Percentiles rank a stretch among this genome's conserved stretches.
phyloP scores from a whole-genome alignment of 805 yeast species.

The Saccharomycopsis babjevae region DNA sequence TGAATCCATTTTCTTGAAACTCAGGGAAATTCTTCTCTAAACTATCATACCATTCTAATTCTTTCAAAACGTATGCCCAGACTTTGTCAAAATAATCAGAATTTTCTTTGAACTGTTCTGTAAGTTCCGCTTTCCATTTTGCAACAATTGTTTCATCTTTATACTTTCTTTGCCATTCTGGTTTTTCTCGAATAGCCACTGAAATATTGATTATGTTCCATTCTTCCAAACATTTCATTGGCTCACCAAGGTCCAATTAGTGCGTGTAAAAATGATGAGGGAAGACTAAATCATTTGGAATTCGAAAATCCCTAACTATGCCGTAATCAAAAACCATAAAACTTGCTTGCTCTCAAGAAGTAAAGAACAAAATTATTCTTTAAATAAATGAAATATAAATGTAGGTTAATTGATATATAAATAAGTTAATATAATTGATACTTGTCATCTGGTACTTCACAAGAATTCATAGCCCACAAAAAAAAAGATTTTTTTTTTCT shows the following conservation, averaged over 20 bases:
- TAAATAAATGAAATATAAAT: neutral
- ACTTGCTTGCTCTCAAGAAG: neutral
- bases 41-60: slow-evolving; percentile 26
- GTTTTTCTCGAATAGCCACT: slow-evolving; percentile 18
- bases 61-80: slow-evolving; percentile 24
- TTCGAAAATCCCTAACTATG: neutral
- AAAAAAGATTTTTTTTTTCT: neutral
- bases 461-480: neutral
- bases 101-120: slow-evolving; percentile 7
- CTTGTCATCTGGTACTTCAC: neutral
- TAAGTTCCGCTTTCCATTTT: slow-evolving; percentile 25
- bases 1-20: slow-evolving; percentile 17
- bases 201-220: slow-evolving; percentile 20
- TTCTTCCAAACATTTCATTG: slow-evolving; percentile 15
- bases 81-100: slow-evolving; percentile 10
- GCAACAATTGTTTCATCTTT: slow-evolving; percentile 20
- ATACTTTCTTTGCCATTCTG: slow-evolving; percentile 25
- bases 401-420: neutral
- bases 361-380: neutral
- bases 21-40: slow-evolving; percentile 11
- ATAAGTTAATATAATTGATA: neutral
- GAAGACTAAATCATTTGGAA: neutral
- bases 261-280: neutral
- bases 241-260: neutral
- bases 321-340: neutral